phyloP scores from a whole-genome alignment of 352 stramenopile species.

The Plasmopara halstedii region DNA sequence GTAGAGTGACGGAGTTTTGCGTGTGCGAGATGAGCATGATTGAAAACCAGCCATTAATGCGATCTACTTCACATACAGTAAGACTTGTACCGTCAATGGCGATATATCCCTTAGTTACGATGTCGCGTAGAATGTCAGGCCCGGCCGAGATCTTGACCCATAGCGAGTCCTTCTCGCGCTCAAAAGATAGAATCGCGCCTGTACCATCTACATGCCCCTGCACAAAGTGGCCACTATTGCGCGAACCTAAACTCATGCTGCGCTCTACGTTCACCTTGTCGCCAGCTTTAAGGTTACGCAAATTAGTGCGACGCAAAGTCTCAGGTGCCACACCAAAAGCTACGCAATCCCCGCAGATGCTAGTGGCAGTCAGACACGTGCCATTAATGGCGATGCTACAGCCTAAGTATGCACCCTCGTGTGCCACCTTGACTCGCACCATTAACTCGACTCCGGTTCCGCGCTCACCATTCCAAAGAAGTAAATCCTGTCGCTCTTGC shows the following conservation, averaged over 20 bases:
- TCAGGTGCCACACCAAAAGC: constrained; percentile 94
- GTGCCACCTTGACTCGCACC: constrained; percentile 67
- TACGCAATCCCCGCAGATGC: constrained; percentile 81
- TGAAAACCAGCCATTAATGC: constrained; percentile 89
- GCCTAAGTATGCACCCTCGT: constrained; percentile 83
- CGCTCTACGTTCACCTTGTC: constrained; percentile 95
- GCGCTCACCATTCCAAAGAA: constrained; percentile 93
- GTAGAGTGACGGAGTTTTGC: constrained; percentile 95
- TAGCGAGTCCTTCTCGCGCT: constrained; percentile 92
- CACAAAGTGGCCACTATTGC: constrained; percentile 98
- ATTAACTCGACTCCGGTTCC: constrained; percentile 87
- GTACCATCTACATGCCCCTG: constrained; percentile 97
- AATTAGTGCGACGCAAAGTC: constrained; percentile 91
- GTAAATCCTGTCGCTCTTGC: constrained; percentile 86
- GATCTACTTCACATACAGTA: constrained; percentile 92
- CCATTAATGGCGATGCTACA: constrained; percentile 97
- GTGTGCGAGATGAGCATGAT: constrained; percentile 99
- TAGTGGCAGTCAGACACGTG: constrained; percentile 95
- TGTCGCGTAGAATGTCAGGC: constrained; percentile 85
- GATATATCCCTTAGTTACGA: constrained; percentile 93
- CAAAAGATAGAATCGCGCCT: constrained; percentile 86
- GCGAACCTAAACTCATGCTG: constrained; percentile 78
- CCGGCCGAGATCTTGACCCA: constrained; percentile 89
- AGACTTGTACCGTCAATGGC: constrained; percentile 97
- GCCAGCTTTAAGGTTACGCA: constrained; percentile 55